Conservation (phyloP, 495 filamentous ascomycete species). For the Penicillium desertorum region DNA sequence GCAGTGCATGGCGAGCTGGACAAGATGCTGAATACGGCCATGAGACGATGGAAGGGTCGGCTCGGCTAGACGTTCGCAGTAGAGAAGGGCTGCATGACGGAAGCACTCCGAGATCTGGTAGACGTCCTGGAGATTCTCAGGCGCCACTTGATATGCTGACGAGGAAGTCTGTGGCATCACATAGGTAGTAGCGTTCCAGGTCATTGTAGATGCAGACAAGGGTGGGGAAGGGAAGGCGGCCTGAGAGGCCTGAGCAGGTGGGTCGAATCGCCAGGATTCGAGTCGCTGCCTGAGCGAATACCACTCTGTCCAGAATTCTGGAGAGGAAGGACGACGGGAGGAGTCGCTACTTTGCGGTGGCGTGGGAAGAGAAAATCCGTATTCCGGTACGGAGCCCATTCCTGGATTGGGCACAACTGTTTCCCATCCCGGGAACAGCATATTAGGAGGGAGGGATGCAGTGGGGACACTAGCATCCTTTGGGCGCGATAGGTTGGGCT, state of each 20-base stretch:
- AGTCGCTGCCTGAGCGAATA: constrained; percentile 71
- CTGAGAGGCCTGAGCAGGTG: constrained; percentile 28
- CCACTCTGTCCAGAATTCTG: constrained; percentile 84
- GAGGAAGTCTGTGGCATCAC: constrained; percentile 35
- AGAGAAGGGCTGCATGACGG: constrained; percentile 83
- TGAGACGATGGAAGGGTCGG: constrained; percentile 72
- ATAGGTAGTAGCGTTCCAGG: constrained; percentile 43
- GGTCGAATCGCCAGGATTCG: constrained; percentile 77
- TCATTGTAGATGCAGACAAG: constrained; percentile 20
- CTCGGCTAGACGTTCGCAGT: constrained; percentile 83
- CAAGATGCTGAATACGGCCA: constrained; percentile 79
- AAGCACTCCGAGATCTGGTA: constrained; percentile 81
- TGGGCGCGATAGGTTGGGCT: constrained; percentile 38
- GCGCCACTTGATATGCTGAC: constrained; percentile 30
- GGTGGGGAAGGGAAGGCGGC: constrained; percentile 27
- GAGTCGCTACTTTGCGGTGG: constrained; percentile 32
- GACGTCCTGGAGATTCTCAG: constrained; percentile 51
- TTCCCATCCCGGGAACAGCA: constrained; percentile 34
- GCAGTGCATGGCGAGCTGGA: constrained; percentile 76
- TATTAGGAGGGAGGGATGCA: constrained; percentile 40
- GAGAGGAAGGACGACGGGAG: constrained; percentile 28
- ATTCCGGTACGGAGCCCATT: constrained; percentile 14
- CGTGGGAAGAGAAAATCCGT: constrained; percentile 31
- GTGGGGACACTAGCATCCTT: constrained; percentile 34
- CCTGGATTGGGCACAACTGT: constrained; percentile 11